phyloP scores from a whole-genome alignment of 495 filamentous ascomycete species.

The Tuber magnatum region DNA sequence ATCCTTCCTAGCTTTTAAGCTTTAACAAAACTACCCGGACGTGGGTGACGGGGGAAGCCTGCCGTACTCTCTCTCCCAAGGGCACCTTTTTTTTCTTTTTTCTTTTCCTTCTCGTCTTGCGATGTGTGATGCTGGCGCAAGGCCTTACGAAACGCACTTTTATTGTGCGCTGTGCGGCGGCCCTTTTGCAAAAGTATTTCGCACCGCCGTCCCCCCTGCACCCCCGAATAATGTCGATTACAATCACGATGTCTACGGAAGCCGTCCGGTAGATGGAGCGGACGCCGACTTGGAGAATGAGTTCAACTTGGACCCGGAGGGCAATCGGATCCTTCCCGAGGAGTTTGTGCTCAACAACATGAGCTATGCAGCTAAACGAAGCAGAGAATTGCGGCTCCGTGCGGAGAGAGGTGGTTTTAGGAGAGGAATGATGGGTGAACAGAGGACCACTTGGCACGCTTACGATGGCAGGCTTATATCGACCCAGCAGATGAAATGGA shows the following conservation, averaged over 20 bases:
- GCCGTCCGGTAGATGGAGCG: neutral
- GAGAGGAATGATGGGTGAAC: conserved; percentile 29
- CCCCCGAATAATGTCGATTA: conserved; percentile 11
- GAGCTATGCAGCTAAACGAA: conserved; percentile 33
- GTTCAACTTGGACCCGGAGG: conserved; percentile 35
- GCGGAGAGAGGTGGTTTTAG: conserved; percentile 32
- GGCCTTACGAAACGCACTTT: conserved; percentile 42
- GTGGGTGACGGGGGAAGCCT: neutral
- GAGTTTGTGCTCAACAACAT: conserved; percentile 37
- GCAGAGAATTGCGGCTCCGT: conserved; percentile 24
- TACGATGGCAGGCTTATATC: conserved; percentile 40
- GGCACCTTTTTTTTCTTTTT: neutral
- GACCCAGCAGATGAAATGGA: conserved; percentile 41
- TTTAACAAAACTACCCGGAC: neutral
- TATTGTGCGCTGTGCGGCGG: conserved; percentile 43
- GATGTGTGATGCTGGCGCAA: conserved; percentile 28
- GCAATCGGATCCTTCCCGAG: conserved; percentile 32
- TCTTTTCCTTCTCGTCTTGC: neutral
- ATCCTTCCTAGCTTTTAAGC: neutral
- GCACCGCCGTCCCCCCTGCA: conserved; percentile 36
- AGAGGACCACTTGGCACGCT: conserved; percentile 25
- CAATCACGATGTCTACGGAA: conserved; percentile 21
- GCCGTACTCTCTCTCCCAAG: neutral
- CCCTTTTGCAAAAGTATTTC: conserved; percentile 41
- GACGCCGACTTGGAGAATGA: conserved; percentile 22